Evolutionary conservation across 2,329 filamentous ascomycete genomes (phyloP), one percentile per base, ranked within the genome.

Genomic region (Nigrospora sphaerica): DNA sequence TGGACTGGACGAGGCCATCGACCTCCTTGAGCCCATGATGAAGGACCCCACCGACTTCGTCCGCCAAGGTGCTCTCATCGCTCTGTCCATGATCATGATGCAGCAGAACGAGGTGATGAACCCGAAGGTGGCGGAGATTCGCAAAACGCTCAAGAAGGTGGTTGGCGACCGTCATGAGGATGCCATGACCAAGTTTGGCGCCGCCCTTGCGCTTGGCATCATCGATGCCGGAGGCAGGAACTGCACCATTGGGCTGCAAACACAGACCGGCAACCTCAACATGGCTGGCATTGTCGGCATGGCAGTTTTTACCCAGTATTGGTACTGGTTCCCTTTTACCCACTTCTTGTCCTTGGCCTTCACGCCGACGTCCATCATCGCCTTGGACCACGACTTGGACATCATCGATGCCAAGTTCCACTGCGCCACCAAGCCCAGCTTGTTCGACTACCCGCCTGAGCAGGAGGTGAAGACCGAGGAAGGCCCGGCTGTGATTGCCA

Each of bases 261-360:
- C 93, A 1, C 93, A 95, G 69, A 96, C 92, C 1, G 95, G 95
- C 53, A 98, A 96, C 64, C 81, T 98, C 55, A 97, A 98, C 75
- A 96, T 98, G 91, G 83, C 91, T 16, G 95, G 89, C 51, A 95
- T 98, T 55, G 91, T 98, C 16, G 95, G 93, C 56, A 95, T 95
- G 83, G 92, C 90, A 28, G 87, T 98, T 45, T 98, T 98, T 70
- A 95, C 91, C 10, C 93, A 98, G 66, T 98, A 98, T 74, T 98
- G 93, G 93, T 98, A 98, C 74, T 98, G 93, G 93, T 98, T 98
- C 80, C 93, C 93, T 49, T 86, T 97, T 59, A 95, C 93, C 31
- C 93, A 98, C 69, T 98, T 98, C 81, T 68, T 98, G 48, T 95
- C 92, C 1, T 77, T 98, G 51, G 91, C 89, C 60, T 97, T 98